phyloP scores from a whole-genome alignment of 495 filamentous ascomycete genomes.

The Parathielavia hyrcaniae region DNA sequence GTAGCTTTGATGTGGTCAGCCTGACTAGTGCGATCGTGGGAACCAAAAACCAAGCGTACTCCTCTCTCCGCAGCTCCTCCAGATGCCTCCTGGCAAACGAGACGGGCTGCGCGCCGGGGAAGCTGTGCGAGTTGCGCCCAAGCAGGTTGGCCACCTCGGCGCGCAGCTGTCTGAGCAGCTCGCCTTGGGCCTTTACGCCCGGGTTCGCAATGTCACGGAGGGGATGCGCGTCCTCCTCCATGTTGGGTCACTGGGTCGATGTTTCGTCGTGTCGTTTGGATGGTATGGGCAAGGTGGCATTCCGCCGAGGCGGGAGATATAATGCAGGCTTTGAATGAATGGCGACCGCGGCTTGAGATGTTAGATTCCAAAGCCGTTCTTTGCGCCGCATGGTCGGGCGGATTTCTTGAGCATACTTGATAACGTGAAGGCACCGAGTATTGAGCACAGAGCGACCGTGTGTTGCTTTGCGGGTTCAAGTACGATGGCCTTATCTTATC shows the following conservation, averaged over 20 bases:
- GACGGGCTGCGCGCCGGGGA: constrained; percentile 93
- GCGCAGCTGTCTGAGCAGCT: constrained; percentile 56
- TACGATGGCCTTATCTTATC: no score
- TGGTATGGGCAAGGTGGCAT: no score
- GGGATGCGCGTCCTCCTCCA: constrained; percentile 28
- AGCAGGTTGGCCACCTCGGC: constrained; percentile 71
- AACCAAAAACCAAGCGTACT: constrained; percentile 53
- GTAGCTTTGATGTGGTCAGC: constrained; percentile 49
- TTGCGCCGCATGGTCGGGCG: no score
- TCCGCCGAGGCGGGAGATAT: neutral
- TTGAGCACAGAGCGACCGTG: no score
- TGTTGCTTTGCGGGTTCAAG: no score
- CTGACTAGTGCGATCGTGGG: neutral
- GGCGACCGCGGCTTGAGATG: no score
- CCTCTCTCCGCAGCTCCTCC: constrained; percentile 64
- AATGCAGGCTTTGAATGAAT: neutral
- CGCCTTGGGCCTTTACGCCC: constrained; percentile 57
- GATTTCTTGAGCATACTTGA: no score
- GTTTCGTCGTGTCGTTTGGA: no score
- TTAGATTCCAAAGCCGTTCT: no score
- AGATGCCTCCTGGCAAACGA: constrained; percentile 77
- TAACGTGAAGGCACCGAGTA: no score
- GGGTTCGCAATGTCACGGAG: constrained; percentile 48
- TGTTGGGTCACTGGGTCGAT: neutral
- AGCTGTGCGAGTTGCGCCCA: constrained; percentile 55